Percentiles rank a stretch among this genome's conserved stretches.
phyloP scores from a whole-genome alignment of 2,329 filamentous ascomycete genomes.

The Neofusicoccum laricinum region DNA sequence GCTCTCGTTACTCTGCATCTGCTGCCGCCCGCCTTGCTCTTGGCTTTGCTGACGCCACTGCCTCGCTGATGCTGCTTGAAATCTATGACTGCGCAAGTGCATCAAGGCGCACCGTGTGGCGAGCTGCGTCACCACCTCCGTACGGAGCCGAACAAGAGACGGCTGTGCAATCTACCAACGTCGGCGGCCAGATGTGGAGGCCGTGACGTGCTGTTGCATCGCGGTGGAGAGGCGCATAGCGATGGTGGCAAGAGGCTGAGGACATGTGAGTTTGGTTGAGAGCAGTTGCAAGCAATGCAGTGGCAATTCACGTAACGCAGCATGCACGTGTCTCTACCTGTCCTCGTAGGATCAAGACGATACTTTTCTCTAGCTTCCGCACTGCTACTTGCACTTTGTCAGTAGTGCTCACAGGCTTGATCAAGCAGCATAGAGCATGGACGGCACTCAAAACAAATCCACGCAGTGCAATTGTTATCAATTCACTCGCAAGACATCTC shows the following conservation, averaged over 20 bases:
- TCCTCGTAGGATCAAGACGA: too few species aligned
- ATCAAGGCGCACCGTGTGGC: neutral
- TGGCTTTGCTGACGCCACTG: neutral
- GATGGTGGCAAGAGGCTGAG: neutral
- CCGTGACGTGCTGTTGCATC: too few species aligned
- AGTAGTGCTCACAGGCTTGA: too few species aligned
- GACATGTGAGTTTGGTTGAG: neutral
- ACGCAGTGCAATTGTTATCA: too few species aligned
- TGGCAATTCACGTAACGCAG: neutral
- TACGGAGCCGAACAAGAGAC: neutral
- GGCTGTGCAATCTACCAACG: neutral
- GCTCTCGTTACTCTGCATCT: neutral
- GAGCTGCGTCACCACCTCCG: neutral
- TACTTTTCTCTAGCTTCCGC: too few species aligned
- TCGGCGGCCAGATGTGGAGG: neutral
- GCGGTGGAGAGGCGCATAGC: neutral
- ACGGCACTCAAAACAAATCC: too few species aligned
- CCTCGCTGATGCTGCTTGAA: neutral
- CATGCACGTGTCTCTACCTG: too few species aligned
- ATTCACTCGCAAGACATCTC: too few species aligned
- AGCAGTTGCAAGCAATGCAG: neutral
- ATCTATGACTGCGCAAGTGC: neutral
- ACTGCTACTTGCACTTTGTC: too few species aligned
- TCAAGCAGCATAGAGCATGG: too few species aligned
- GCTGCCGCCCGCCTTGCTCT: neutral